Evolutionary conservation across 2,329 filamentous ascomycete genomes (phyloP).

Genomic region (Aspergillus neoniger): DNA sequence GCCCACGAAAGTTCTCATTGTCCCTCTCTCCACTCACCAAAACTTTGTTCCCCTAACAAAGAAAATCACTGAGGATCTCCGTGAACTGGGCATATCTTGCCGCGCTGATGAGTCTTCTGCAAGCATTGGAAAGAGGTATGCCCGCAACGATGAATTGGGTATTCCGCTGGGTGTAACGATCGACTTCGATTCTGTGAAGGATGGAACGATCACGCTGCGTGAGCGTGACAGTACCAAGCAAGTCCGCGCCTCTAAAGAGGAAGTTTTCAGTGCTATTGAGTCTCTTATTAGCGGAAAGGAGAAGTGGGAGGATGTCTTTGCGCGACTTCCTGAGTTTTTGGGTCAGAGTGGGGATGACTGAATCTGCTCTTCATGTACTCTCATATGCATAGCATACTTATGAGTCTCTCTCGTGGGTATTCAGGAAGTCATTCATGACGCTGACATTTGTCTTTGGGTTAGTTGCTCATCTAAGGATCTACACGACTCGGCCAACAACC

Average conservation of each 20-base stretch:
- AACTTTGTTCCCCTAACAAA: constrained; percentile 78
- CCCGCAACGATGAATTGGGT: constrained; percentile 91
- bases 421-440: too few relatives aligned
- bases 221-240: constrained; percentile 90
- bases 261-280: constrained; percentile 74
- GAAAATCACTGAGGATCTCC: constrained; percentile 73
- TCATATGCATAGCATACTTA: too few relatives aligned
- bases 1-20: constrained; percentile 90
- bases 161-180: constrained; percentile 92
- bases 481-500: too few relatives aligned
- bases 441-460: too few relatives aligned
- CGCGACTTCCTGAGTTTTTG: constrained; percentile 80
- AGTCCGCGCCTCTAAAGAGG: constrained; percentile 78
- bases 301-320: constrained; percentile 70
- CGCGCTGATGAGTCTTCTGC: constrained; percentile 88
- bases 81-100: constrained; percentile 74
- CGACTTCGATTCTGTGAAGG: constrained; percentile 92
- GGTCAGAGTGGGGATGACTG: constrained; percentile 58
- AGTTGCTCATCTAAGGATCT: too few relatives aligned
- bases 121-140: constrained; percentile 91
- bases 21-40: constrained; percentile 79
- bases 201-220: constrained; percentile 80
- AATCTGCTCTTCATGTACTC: too few relatives aligned
- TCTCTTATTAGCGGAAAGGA: constrained; percentile 63
- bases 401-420: too few relatives aligned